Conservation (phyloP, 2,329 filamentous ascomycete species). For the Capronia coronata region DNA sequence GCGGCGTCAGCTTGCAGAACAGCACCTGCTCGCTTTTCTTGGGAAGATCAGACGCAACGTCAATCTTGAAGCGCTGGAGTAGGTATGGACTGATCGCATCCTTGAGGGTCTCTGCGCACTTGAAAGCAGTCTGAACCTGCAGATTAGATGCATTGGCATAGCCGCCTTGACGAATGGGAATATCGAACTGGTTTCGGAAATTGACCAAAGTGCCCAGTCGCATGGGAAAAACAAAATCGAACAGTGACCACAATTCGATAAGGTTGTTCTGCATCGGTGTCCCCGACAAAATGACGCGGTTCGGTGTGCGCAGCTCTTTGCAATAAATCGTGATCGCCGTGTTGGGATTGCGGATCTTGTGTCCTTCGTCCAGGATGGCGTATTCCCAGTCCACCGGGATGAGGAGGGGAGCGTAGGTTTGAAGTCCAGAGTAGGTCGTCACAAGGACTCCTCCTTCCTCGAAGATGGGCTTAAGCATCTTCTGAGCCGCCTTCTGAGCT, state of each 20-base stretch:
- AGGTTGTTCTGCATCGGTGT: slow-evolving; percentile 98
- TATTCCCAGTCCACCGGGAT: slow-evolving; percentile 86
- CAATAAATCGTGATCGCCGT: slow-evolving; percentile 90
- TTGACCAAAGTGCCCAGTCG: slow-evolving; percentile 83
- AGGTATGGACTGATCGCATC: slow-evolving; percentile 91
- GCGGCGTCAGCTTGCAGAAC: slow-evolving; percentile 82
- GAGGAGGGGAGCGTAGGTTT: slow-evolving; percentile 78
- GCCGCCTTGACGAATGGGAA: slow-evolving; percentile 85
- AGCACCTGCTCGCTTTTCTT: slow-evolving; percentile 95
- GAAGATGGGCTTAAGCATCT: slow-evolving; percentile 74
- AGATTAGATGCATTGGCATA: slow-evolving; percentile 93
- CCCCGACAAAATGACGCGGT: slow-evolving; percentile 87
- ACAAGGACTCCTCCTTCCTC: slow-evolving; percentile 85
- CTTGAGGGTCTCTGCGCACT: slow-evolving; percentile 88
- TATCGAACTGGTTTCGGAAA: slow-evolving; percentile 86
- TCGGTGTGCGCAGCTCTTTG: slow-evolving; percentile 84
- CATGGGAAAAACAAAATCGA: slow-evolving; percentile 98
- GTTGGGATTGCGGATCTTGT: slow-evolving; percentile 96
- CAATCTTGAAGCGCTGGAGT: slow-evolving; percentile 83
- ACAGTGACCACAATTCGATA: slow-evolving; percentile 90
- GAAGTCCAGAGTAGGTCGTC: slow-evolving; percentile 92
- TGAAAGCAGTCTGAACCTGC: slow-evolving; percentile 88
- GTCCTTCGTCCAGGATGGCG: slow-evolving; percentile 90
- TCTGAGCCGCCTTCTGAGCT: slow-evolving; percentile 63
- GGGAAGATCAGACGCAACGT: slow-evolving; percentile 87